Evolutionary conservation across 2,329 filamentous ascomycete species (phyloP).

Genomic region (Rhynchosporium secalis): DNA sequence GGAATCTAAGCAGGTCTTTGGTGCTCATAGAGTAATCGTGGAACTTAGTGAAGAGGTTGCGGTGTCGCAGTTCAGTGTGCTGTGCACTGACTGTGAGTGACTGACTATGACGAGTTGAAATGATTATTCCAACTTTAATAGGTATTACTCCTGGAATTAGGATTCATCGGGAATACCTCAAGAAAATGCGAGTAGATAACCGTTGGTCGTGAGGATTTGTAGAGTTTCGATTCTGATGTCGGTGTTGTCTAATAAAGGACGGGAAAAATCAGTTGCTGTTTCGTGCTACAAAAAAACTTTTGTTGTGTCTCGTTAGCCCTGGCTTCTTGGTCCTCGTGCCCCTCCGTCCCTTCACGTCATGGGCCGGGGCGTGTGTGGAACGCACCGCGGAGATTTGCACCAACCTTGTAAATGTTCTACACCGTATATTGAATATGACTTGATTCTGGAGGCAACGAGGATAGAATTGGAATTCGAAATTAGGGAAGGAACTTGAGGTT

Average conservation of each 20-base stretch:
- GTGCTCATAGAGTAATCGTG: constrained; percentile 75
- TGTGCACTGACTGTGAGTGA: constrained; percentile 21
- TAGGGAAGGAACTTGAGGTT: too few relatives aligned
- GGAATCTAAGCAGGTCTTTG: constrained; percentile 86
- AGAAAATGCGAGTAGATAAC: background rate
- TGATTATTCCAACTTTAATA: constrained; percentile 17
- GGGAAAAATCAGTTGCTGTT: background rate
- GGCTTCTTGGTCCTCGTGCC: background rate
- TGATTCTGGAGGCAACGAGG: too few relatives aligned
- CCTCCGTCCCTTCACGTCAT: background rate
- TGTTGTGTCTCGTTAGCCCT: background rate
- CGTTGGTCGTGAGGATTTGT: background rate
- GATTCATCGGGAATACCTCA: constrained; percentile 8
- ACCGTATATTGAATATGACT: too few relatives aligned
- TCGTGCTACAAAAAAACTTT: background rate
- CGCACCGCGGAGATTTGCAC: background rate
- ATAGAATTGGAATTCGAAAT: too few relatives aligned
- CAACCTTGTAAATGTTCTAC: background rate
- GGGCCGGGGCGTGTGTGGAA: background rate
- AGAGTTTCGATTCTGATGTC: background rate
- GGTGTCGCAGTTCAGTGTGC: constrained; percentile 30
- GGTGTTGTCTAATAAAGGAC: background rate
- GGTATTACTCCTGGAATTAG: constrained; percentile 19
- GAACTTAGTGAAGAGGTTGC: constrained; percentile 14
- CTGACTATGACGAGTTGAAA: constrained; percentile 28